phyloP scores from a whole-genome alignment of 2,329 filamentous ascomycete genomes.

The Apiospora kogelbergensis region DNA sequence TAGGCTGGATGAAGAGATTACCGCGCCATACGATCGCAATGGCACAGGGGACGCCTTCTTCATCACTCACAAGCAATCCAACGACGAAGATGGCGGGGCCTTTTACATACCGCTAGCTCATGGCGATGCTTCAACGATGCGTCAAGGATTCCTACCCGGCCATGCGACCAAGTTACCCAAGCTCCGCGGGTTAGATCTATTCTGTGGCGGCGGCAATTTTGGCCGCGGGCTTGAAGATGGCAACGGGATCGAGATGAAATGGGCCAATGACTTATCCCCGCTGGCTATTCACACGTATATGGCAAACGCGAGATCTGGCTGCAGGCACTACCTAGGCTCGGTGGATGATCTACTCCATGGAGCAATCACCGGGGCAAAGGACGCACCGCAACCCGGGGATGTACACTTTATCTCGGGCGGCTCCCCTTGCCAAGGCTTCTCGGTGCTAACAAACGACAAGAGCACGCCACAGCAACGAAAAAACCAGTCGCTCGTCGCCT shows the following conservation, averaged over 20 bases:
- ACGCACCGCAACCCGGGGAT: conserved; percentile 58
- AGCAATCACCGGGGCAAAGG: conserved; percentile 50
- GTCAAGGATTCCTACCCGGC: conserved; percentile 56
- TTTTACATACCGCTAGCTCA: conserved; percentile 35
- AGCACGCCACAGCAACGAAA: conserved; percentile 55
- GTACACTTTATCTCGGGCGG: conserved; percentile 72
- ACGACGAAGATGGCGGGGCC: conserved; percentile 20
- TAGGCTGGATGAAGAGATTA: conserved; percentile 42
- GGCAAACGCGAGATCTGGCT: conserved; percentile 57
- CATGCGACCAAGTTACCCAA: conserved; percentile 27
- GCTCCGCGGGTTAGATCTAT: conserved; percentile 68
- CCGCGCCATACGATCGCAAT: conserved; percentile 62
- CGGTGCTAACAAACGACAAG: conserved; percentile 58
- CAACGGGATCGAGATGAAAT: conserved; percentile 62
- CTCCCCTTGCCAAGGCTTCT: conserved; percentile 78
- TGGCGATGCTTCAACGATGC: conserved; percentile 35
- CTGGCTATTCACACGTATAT: conserved; percentile 71
- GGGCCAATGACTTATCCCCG: conserved; percentile 65
- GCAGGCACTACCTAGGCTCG: conserved; percentile 64
- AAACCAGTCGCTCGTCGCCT: conserved; percentile 76
- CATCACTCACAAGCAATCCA: conserved; percentile 46
- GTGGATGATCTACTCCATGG: conserved; percentile 65
- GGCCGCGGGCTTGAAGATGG: conserved; percentile 75
- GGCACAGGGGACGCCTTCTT: conserved; percentile 69
- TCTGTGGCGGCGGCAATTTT: conserved; percentile 76